These are phyloP conservation scores for Vitis riparia DNA, from an alignment of 164 flowering plant species.

Conservation along the genomic window DNA sequence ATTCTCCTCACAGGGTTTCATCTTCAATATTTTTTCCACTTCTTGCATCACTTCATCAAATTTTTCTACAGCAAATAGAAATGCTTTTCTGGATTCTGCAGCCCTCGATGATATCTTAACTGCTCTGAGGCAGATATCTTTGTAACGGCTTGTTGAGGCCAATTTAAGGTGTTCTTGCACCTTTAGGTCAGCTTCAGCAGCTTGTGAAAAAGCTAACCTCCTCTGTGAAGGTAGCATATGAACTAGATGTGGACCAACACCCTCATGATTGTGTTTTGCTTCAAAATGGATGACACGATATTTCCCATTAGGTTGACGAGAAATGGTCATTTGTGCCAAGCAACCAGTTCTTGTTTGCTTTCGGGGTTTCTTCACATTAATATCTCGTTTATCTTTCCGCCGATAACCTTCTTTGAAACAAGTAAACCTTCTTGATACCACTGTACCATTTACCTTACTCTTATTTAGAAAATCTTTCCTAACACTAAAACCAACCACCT, in stretches of 20 bases:
- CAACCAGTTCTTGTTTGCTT: conserved; percentile 45
- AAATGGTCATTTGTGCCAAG: conserved; percentile 40
- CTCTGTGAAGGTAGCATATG: conserved; percentile 17
- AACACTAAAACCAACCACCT: conserved; percentile 34
- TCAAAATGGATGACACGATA: conserved; percentile 32
- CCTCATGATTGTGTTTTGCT: conserved; percentile 36
- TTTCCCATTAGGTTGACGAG: conserved; percentile 35
- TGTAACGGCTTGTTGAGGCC: conserved; percentile 26
- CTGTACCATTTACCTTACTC: conserved; percentile 37
- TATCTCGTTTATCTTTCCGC: conserved; percentile 33
- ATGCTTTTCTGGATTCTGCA: conserved; percentile 33
- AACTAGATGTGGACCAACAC: conserved; percentile 11
- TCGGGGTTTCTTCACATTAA: conserved; percentile 34
- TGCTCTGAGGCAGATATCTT: conserved; percentile 24
- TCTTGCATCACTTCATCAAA: conserved; percentile 33
- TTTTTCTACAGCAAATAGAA: conserved; percentile 26
- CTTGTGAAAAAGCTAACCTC: conserved; percentile 12
- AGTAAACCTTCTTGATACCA: conserved; percentile 40
- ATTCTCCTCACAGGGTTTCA: conserved; percentile 16
- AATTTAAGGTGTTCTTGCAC: conserved; percentile 17
- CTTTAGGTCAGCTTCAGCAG: conserved; percentile 16
- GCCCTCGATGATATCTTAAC: conserved; percentile 32
- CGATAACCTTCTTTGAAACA: conserved; percentile 40
- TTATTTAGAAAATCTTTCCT: conserved; percentile 38
- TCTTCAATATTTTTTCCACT: conserved; percentile 32